Percentiles rank a stretch among this genome's conserved stretches.
Conservation (phyloP, 352 stramenopile genomes). For the Phytophthora foliorum region DNA sequence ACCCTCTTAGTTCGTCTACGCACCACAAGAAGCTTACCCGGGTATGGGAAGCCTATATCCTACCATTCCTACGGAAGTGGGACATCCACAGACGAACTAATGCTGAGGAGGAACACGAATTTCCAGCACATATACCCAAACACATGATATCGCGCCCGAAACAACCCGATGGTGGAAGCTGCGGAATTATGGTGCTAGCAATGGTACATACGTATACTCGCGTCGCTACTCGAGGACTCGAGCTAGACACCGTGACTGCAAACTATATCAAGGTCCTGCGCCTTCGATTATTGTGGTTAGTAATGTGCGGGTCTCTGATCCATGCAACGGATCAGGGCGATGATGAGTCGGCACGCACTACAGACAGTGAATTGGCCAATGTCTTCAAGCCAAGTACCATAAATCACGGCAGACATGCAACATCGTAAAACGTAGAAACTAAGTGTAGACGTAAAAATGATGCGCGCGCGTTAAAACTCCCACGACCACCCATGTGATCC, state of each 20-base stretch:
- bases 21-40: not conserved
- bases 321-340: not conserved
- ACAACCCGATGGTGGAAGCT: not conserved
- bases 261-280: slow-evolving; percentile 1
- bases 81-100: not conserved
- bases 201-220: not conserved
- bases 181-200: not conserved
- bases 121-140: not conserved
- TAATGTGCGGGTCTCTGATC: not conserved
- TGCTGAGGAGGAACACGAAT: not conserved
- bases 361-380: not conserved
- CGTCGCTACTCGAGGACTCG: not conserved
- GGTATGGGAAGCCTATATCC: not conserved
- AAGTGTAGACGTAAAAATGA: too few relatives aligned
- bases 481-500: too few relatives aligned
- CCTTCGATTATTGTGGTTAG: not conserved
- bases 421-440: too few relatives aligned
- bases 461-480: too few relatives aligned
- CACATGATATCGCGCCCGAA: not conserved
- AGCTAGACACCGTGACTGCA: not conserved
- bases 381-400: not conserved
- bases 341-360: not conserved
- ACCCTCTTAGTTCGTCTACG: not conserved
- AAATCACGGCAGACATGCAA: too few relatives aligned
- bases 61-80: not conserved